Conservation (phyloP, 2,329 filamentous ascomycete genomes). For the Penicillium sp. region DNA sequence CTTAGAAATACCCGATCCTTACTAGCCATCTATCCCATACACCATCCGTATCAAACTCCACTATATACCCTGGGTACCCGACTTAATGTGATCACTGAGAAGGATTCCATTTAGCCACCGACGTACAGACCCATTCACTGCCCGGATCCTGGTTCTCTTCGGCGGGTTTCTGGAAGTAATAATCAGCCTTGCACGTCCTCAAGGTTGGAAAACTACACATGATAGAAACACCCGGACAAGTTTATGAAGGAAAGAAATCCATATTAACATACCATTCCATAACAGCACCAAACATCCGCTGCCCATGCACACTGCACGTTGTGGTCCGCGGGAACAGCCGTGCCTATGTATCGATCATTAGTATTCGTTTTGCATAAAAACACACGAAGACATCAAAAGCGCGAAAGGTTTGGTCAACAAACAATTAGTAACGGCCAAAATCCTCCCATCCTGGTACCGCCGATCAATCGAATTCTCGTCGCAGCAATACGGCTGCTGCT, state of each 20-base stretch:
- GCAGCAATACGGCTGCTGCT: constrained; percentile 14
- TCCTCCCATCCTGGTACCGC: constrained; percentile 2
- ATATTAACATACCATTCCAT: constrained; percentile 9
- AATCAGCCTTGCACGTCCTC: not conserved
- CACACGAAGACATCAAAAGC: not conserved
- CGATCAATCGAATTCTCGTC: constrained; percentile 7
- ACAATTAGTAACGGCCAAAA: constrained; percentile 8
- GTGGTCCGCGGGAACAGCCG: constrained; percentile 8
- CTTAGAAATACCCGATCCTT: not conserved
- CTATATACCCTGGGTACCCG: not conserved
- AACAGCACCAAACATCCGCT: constrained; percentile 15
- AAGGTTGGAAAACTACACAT: not conserved
- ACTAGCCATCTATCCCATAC: not conserved
- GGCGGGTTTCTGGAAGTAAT: not conserved
- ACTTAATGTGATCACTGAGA: not conserved
- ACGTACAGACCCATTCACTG: constrained; percentile 12
- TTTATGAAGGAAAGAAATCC: not conserved
- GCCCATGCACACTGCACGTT: constrained; percentile 10
- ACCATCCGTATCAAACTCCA: not conserved
- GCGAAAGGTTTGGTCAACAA: not conserved
- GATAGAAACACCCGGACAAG: not conserved
- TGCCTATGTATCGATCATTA: constrained; percentile 3
- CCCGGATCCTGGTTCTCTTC: not conserved
- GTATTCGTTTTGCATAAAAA: not conserved
- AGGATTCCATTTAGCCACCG: constrained; percentile 10